Evolutionary conservation across 2,329 filamentous ascomycete genomes (phyloP).

Genomic region (Botrytis porri): DNA sequence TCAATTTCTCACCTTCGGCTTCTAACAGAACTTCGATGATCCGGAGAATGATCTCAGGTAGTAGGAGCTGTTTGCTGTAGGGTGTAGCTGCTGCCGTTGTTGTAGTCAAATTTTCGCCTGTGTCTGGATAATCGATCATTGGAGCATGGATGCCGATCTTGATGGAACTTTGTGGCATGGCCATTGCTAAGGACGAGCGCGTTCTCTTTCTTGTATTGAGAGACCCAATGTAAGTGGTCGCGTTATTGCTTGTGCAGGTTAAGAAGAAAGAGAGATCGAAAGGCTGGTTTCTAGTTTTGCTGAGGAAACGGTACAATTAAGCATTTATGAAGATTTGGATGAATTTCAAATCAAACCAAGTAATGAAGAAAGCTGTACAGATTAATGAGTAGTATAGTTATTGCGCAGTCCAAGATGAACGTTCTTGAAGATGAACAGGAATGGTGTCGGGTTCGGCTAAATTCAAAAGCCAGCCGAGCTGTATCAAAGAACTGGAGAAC

Average conservation of each 20-base stretch:
- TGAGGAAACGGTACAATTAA: background rate
- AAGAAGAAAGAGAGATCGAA: background rate
- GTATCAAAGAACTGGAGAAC: background rate
- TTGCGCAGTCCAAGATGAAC: background rate
- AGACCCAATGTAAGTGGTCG: background rate
- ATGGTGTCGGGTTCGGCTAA: background rate
- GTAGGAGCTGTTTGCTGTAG: background rate
- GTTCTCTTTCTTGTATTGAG: background rate
- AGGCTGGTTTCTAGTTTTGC: background rate
- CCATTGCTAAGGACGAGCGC: fast-evolving
- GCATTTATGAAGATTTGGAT: background rate
- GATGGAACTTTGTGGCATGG: background rate
- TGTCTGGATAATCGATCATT: background rate
- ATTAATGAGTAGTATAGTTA: background rate
- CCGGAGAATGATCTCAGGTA: background rate
- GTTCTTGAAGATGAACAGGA: background rate
- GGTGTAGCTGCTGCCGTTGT: background rate
- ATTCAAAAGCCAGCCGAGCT: background rate
- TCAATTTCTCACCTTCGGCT: background rate
- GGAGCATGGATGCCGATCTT: background rate
- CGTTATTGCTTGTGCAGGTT: background rate
- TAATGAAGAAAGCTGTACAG: background rate
- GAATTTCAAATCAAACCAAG: background rate
- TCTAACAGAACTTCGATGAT: background rate
- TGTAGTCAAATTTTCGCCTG: background rate